Percentiles rank a stretch among this genome's conserved stretches.
These are phyloP conservation scores for Atkinsonella hypoxylon DNA, from an alignment of 2,329 filamentous ascomycete genomes.

Conservation along the genomic window DNA sequence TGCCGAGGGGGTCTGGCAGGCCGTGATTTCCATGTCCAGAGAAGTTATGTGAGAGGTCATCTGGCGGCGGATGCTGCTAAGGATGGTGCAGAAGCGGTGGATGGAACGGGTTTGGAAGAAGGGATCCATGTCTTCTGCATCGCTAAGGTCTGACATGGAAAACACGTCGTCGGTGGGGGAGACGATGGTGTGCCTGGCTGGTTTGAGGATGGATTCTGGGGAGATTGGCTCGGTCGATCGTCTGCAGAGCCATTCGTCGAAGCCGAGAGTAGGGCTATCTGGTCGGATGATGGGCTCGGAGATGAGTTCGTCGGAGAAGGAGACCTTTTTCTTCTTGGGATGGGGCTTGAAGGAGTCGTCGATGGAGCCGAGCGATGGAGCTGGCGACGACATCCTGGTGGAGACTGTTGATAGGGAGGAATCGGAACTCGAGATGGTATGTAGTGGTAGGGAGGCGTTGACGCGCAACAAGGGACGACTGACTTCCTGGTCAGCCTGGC, in stretches of 20 bases:
- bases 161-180: neutral
- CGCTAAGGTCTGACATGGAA: conserved; percentile 6
- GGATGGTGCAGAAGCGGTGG: conserved; percentile 37
- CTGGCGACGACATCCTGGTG: conserved; percentile 34
- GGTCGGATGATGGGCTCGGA: conserved; percentile 40
- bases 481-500: conserved; percentile 30
- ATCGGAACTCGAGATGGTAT: conserved; percentile 35
- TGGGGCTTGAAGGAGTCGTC: conserved; percentile 7
- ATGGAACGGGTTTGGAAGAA: conserved; percentile 31
- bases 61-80: conserved; percentile 36
- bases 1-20: conserved; percentile 14
- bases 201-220: conserved; percentile 12
- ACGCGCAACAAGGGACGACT: conserved; percentile 27
- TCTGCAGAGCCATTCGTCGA: conserved; percentile 30
- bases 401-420: conserved; percentile 32
- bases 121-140: conserved; percentile 14
- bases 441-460: conserved; percentile 25
- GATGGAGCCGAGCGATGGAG: conserved; percentile 22
- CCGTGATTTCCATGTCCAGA: conserved; percentile 28
- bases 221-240: conserved; percentile 11
- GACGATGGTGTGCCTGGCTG: neutral
- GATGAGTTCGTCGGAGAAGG: conserved; percentile 22
- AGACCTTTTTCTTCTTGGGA: conserved; percentile 27
- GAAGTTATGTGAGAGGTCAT: conserved; percentile 34
- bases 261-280: conserved; percentile 48